Conservation (phyloP, 306 rosid genomes). For the Dryas drummondii region DNA sequence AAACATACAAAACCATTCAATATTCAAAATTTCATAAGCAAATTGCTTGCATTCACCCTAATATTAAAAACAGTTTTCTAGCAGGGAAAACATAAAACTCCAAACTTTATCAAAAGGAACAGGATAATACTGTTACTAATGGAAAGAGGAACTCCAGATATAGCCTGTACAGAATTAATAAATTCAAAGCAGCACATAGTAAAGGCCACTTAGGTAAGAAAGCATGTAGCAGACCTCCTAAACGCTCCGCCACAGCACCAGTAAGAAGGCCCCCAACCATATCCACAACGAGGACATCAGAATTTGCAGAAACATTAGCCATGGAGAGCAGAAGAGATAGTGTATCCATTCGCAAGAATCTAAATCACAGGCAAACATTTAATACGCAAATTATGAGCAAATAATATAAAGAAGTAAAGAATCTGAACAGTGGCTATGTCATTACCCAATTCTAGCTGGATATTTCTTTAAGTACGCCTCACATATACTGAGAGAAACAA, state of each 20-base stretch:
- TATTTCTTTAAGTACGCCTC: slow-evolving; percentile 95
- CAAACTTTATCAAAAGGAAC: too few species aligned
- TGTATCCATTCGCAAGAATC: slow-evolving; percentile 84
- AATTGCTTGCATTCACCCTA: slow-evolving; percentile 7
- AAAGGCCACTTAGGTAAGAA: slow-evolving; percentile 12
- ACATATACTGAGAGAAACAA: slow-evolving; percentile 59
- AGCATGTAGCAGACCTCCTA: slow-evolving; percentile 62
- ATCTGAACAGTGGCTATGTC: neutral
- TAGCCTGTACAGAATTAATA: neutral
- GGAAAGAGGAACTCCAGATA: too few species aligned
- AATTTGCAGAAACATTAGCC: slow-evolving; percentile 82
- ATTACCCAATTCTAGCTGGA: slow-evolving; percentile 82
- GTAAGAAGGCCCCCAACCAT: slow-evolving; percentile 91
- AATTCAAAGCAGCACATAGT: neutral
- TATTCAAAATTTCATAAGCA: neutral
- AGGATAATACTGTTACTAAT: too few species aligned
- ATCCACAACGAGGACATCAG: slow-evolving; percentile 83
- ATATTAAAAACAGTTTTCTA: neutral
- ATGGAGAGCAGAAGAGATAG: slow-evolving; percentile 83
- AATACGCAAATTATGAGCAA: slow-evolving; percentile 7
- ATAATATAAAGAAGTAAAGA: neutral
- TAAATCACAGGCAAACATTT: slow-evolving; percentile 36
- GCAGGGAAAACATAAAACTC: too few species aligned
- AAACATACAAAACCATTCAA: slow-evolving; percentile 21
- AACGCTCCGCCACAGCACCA: slow-evolving; percentile 93